Evolutionary conservation across 2,329 filamentous ascomycete species (phyloP), one percentile per base, ranked within the genome.

Genomic region (Trichoderma koningiopsis): DNA sequence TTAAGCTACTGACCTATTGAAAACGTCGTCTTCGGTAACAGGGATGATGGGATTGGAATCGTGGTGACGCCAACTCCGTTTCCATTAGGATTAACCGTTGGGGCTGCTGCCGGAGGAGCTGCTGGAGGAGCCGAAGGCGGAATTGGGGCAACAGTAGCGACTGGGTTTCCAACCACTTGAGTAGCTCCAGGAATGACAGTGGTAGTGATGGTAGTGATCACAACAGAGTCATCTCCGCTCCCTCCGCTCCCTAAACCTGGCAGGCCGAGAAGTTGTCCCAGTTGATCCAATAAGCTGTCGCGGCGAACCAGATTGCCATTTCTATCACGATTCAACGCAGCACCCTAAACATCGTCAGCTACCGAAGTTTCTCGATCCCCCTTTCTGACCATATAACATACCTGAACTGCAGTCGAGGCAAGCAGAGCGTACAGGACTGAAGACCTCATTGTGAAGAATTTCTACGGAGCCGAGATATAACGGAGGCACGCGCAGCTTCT

Each of bases 31-130:
- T 64, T 77, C 19, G 77, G 76, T 56, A 77, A 69, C 2, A 69
- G 68, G 33, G 74, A 75, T 33, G 71, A 52, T 6, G 73, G 63
- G 37, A 79, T 75, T 24, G 77, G 75, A 49, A 79, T 67, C 22
- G 74, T 77, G 19, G 73, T 73, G n/a, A 79, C 77, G 8, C 77
- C 78, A 14, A 76, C 69, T 14, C 75, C 75, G 40, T 76, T 74
- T 31, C 74, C 75, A 52, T 74, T 60, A 22, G 63, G 64, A 52
- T 73, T 73, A n/a, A 58, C 70, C 10, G 68, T 40, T n/a, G 33
- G 35, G 14, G 63, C 24, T 13, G 58, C 53, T 57, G 53, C 2
- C 43, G 53, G 57, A 63, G 57, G 29, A 24, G 35, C 37, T 33
- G 31, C 31, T 37, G 35, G 35, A 37, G 35, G 35, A 40, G 33